Evolutionary conservation across 2,329 filamentous ascomycete genomes (phyloP).

Genomic region (Neonectria ditissima): DNA sequence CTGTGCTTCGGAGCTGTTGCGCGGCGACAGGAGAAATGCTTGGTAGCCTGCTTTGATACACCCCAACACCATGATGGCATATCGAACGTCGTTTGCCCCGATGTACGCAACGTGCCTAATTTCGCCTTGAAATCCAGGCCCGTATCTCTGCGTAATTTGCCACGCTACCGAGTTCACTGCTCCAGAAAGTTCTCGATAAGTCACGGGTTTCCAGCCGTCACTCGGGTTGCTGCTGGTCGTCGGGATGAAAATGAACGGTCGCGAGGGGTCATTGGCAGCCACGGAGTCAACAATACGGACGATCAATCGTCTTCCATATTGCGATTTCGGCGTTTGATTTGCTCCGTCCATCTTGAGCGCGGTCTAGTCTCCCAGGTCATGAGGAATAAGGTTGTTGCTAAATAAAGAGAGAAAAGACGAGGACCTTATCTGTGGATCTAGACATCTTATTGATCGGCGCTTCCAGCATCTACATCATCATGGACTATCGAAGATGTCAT

Average conservation of each 20-base stretch:
- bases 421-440: too few relatives aligned
- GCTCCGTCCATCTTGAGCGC: not conserved
- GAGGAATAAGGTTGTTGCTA: not conserved
- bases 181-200: not conserved
- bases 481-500: too few relatives aligned
- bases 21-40: conserved; percentile 48
- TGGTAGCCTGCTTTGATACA: conserved; percentile 57
- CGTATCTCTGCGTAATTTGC: not conserved
- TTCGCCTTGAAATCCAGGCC: not conserved
- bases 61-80: conserved; percentile 52
- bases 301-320: not conserved
- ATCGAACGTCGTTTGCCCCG: conserved; percentile 50
- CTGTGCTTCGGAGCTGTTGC: conserved; percentile 47
- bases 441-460: too few relatives aligned
- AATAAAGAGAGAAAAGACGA: too few relatives aligned
- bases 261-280: not conserved
- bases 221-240: not conserved
- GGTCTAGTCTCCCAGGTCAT: too few relatives aligned
- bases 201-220: not conserved
- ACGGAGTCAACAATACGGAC: not conserved
- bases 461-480: too few relatives aligned
- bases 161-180: not conserved
- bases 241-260: not conserved
- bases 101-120: conserved; percentile 47
- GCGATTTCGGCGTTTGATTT: not conserved